phyloP scores from a whole-genome alignment of 2,329 filamentous ascomycete genomes.

The Pseudocercospora fijiensis region DNA sequence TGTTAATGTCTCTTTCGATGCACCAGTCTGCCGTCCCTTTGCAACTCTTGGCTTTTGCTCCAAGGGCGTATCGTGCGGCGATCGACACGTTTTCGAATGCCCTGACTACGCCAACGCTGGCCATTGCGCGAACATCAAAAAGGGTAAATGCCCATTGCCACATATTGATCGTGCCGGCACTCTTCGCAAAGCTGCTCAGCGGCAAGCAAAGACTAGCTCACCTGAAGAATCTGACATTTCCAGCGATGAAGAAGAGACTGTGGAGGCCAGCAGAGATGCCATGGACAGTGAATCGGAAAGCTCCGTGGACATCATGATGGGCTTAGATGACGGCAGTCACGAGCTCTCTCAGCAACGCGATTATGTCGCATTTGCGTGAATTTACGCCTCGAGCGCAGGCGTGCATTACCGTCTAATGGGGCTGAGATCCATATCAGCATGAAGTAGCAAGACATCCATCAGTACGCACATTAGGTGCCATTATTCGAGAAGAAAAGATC shows the following conservation, averaged over 20 bases:
- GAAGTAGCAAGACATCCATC: conserved; percentile 13
- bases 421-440: background rate
- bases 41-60: conserved; percentile 86
- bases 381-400: background rate
- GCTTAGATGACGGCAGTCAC: conserved; percentile 40
- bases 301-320: conserved; percentile 51
- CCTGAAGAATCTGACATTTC: conserved; percentile 59
- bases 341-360: conserved; percentile 56
- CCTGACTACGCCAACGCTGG: conserved; percentile 93
- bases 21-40: conserved; percentile 80
- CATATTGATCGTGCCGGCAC: conserved; percentile 87
- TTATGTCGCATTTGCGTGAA: conserved; percentile 48
- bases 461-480: background rate
- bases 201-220: conserved; percentile 40
- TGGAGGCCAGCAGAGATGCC: background rate
- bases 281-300: conserved; percentile 53
- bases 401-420: background rate
- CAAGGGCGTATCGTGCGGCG: conserved; percentile 71
- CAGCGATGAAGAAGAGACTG: conserved; percentile 70
- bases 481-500: conserved; percentile 1
- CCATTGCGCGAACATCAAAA: conserved; percentile 67
- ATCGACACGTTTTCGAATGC: conserved; percentile 83
- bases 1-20: conserved; percentile 69
- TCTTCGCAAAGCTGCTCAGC: conserved; percentile 59
- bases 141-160: conserved; percentile 70